phyloP scores from a whole-genome alignment of 192 early-diverging fungal genomes.

The Entrophospora sp. region DNA sequence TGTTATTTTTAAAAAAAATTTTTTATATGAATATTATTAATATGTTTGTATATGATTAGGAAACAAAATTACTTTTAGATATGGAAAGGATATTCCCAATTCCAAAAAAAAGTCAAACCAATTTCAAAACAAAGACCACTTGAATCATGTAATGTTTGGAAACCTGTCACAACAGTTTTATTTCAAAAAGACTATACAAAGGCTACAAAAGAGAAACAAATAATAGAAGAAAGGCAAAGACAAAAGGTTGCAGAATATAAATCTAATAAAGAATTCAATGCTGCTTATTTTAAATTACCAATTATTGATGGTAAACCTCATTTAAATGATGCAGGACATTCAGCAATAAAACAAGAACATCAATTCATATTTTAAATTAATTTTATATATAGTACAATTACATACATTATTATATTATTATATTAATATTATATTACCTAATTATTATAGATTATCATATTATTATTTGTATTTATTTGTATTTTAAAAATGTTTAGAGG shows the following conservation, averaged over 20 bases:
- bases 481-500: no score
- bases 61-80: constrained; percentile 42
- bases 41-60: background rate
- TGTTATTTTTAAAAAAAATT: background rate
- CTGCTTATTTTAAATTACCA: constrained; percentile 53
- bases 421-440: no score
- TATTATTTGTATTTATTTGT: no score
- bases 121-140: constrained; percentile 49
- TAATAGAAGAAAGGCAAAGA: constrained; percentile 61
- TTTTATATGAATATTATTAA: background rate
- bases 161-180: constrained; percentile 49
- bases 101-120: constrained; percentile 44
- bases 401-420: no score
- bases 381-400: no score
- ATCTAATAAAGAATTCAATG: constrained; percentile 37
- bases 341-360: background rate
- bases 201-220: constrained; percentile 58
- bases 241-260: constrained; percentile 39
- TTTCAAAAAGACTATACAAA: constrained; percentile 42
- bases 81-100: constrained; percentile 37
- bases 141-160: constrained; percentile 60
- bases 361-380: no score
- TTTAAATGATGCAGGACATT: constrained; percentile 24
- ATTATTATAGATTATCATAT: no score
- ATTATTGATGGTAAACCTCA: constrained; percentile 34